Evolutionary conservation across 2,329 filamentous ascomycete species (phyloP), one percentile per base, ranked within the genome.

Genomic region (Fusarium brachygibbosum): DNA sequence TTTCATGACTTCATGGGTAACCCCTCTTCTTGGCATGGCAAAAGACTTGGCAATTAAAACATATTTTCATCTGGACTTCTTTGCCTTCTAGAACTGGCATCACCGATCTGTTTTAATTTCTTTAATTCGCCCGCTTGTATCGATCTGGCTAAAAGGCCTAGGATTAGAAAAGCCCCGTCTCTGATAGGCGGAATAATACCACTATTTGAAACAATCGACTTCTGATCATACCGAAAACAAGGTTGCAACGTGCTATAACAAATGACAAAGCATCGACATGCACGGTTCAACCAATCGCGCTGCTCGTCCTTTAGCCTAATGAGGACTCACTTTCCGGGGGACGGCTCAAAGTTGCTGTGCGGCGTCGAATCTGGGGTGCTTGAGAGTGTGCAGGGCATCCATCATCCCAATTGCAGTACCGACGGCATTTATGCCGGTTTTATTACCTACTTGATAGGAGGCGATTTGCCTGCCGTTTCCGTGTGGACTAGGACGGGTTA

Each of bases 121-220:
- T 63, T n/a, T 28, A 48, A 63, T 63, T 63, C 58, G 58, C 7
- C 58, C 58, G 58, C 59, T 63, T 63, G 38, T 38, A 34, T 37
- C 16, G 34, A 63, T 63, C 48, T 63, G 59, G 59, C 41, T 56
- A 56, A 63, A 41, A 25, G 25, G 0, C 9, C 7, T 19, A 37
- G n/a, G 11, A 23, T 10, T 3, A 16, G 4, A 3, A 5, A 21
- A 2, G 4, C 1, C 4, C 12, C 16, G 1, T 3, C 14, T 25
- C 19, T 63, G 29, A 63, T 63, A 41, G 57, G 58, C 48, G 34
- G 58, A 56, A 63, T 48, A 63, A 63, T 31, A 13, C 3, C 8
- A 5, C 9, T 3, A 16, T 28, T 19, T 63, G 48, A 63, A 63
- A 63, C 59, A 35, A 21, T 25, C 13, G 32, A 49, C 10, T 13